Evolutionary conservation across 148 eudicot species (phyloP).

Genomic region (Persicaria tinctoria): DNA sequence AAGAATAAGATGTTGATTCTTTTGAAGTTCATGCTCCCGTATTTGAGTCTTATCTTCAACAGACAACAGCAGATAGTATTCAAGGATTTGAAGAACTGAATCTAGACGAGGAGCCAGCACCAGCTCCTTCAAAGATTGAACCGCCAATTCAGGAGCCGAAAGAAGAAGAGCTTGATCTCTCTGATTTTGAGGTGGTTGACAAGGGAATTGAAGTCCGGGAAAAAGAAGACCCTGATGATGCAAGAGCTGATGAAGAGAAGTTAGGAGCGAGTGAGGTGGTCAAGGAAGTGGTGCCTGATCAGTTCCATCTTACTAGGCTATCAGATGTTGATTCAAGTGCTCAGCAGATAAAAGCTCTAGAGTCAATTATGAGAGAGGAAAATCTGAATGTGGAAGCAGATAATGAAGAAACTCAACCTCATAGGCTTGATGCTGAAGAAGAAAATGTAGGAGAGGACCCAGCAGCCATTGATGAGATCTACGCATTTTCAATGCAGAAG

Average conservation of each 20-base stretch:
- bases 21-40: too few relatives aligned
- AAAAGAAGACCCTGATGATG: not conserved
- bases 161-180: constrained; percentile 54
- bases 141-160: constrained; percentile 28
- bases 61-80: constrained; percentile 30
- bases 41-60: not conserved
- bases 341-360: constrained; percentile 89
- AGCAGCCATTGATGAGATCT: constrained; percentile 54
- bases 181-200: constrained; percentile 79
- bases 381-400: constrained; percentile 16
- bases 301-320: constrained; percentile 43
- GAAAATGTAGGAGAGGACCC: constrained; percentile 65
- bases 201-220: constrained; percentile 69
- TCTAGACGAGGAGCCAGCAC: constrained; percentile 63
- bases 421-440: constrained; percentile 66
- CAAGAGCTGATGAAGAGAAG: constrained; percentile 24
- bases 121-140: constrained; percentile 14
- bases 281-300: constrained; percentile 80
- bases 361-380: constrained; percentile 65
- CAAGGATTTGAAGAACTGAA: constrained; percentile 76
- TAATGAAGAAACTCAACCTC: constrained; percentile 48
- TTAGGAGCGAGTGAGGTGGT: constrained; percentile 76
- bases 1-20: too few relatives aligned
- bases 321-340: constrained; percentile 86
- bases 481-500: constrained; percentile 72